Evolutionary conservation across 345 rosid species (phyloP).

Genomic region (Sisymbrium irio): DNA sequence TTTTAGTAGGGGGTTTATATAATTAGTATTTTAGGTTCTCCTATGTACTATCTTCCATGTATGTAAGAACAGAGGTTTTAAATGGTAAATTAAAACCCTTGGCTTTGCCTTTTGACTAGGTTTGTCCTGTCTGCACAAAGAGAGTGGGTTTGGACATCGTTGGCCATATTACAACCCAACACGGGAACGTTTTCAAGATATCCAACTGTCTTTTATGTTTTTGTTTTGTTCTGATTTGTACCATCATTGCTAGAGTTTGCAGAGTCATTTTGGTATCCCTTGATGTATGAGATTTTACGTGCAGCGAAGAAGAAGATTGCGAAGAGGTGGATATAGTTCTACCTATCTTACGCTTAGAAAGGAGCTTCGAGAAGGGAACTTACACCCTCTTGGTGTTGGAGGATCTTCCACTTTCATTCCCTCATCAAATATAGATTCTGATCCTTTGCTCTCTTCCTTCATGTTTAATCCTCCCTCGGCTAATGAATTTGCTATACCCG

Average conservation of each 20-base stretch:
- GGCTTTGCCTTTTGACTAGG: conserved; percentile 37
- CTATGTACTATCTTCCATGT: not conserved
- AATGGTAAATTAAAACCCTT: not conserved
- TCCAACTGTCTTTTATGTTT: conserved; percentile 34
- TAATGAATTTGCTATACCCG: conserved; percentile 26
- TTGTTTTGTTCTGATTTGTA: not conserved
- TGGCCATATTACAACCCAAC: conserved; percentile 71
- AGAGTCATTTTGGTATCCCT: conserved; percentile 38
- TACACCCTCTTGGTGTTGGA: conserved; percentile 69
- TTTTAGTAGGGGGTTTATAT: not conserved
- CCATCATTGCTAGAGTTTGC: not conserved
- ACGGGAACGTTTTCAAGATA: conserved; percentile 60
- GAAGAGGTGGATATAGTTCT: conserved; percentile 53
- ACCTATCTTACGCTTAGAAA: conserved; percentile 49
- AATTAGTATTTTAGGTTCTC: not conserved
- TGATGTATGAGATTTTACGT: conserved; percentile 48
- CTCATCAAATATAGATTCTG: conserved; percentile 72
- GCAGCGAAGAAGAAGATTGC: conserved; percentile 66
- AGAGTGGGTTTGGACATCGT: conserved; percentile 68
- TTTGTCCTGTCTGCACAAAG: conserved; percentile 69
- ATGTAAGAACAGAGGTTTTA: not conserved
- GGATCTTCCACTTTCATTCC: conserved; percentile 58
- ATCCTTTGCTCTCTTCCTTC: conserved; percentile 84
- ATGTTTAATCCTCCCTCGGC: conserved; percentile 43
- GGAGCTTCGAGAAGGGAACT: conserved; percentile 77